Conservation (phyloP, 78 protist genomes). For the Chrysochromulina parva region DNA sequence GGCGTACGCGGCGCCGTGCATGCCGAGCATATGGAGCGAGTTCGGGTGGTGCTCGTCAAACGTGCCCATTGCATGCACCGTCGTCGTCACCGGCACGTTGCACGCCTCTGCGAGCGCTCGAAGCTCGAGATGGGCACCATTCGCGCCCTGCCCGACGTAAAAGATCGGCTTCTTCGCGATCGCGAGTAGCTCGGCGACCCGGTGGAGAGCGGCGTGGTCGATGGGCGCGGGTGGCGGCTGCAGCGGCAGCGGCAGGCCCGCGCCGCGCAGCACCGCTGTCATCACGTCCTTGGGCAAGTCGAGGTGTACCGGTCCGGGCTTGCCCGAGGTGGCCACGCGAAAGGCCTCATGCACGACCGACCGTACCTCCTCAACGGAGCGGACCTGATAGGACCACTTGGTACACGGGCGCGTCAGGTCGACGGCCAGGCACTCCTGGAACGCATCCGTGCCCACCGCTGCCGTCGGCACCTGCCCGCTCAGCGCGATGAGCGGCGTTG, state of each 20-base stretch:
- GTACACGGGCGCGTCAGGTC: conserved; percentile 64
- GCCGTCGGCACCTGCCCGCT: conserved; percentile 39
- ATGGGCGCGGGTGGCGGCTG: background rate
- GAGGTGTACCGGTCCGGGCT: conserved; percentile 70
- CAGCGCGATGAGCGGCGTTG: conserved; percentile 54
- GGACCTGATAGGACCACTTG: conserved; percentile 57
- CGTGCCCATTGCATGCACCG: conserved; percentile 69
- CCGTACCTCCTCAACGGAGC: conserved; percentile 61
- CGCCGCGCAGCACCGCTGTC: background rate
- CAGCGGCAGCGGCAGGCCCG: background rate
- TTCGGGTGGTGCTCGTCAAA: conserved; percentile 54
- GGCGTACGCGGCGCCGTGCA: conserved; percentile 72
- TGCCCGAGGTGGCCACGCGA: conserved; percentile 53
- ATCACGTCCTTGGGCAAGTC: conserved; percentile 69
- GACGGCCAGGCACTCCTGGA: conserved; percentile 57
- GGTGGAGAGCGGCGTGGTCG: no score
- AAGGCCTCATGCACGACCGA: conserved; percentile 68
- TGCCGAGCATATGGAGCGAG: conserved; percentile 68
- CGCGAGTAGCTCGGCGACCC: conserved; percentile 53
- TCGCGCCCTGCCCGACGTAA: conserved; percentile 62
- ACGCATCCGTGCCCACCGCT: conserved; percentile 60
- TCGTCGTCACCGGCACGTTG: conserved; percentile 74
- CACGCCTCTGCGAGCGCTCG: conserved; percentile 37
- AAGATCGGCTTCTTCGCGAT: conserved; percentile 57
- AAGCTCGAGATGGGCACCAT: conserved; percentile 28